Conservation (phyloP, 306 rosid genomes). For the Fagus sylvatica region DNA sequence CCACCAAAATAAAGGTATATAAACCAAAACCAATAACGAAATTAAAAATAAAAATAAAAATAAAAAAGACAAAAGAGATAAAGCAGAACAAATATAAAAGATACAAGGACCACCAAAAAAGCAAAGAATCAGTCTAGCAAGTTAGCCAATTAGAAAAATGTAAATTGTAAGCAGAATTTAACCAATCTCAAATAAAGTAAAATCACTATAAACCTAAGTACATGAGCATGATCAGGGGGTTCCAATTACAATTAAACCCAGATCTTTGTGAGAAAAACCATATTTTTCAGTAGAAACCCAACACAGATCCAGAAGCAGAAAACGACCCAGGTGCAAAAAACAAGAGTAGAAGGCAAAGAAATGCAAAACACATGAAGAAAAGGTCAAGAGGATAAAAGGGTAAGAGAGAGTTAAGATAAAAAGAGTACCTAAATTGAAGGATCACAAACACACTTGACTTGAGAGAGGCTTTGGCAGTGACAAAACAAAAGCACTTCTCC, state of each 20-base stretch:
- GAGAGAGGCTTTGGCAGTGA: conserved; percentile 39
- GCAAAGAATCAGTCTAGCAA: conserved; percentile 28
- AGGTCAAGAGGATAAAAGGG: conserved; percentile 40
- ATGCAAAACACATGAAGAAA: conserved; percentile 27
- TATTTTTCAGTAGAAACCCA: conserved; percentile 37
- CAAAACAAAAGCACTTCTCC: conserved; percentile 37
- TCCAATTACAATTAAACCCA: conserved; percentile 40
- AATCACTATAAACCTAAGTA: conserved; percentile 14
- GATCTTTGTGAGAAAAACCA: conserved; percentile 51
- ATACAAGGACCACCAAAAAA: conserved; percentile 20
- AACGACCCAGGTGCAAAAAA: conserved; percentile 51
- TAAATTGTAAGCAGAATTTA: conserved; percentile 25
- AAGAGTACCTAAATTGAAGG: conserved; percentile 57
- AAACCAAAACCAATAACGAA: not conserved
- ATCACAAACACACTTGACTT: conserved; percentile 28
- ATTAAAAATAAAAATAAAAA: not conserved
- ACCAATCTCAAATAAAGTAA: conserved; percentile 6
- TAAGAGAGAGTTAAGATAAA: conserved; percentile 43
- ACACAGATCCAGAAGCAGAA: conserved; percentile 58
- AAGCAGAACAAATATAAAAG: conserved; percentile 1
- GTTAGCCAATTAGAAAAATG: conserved; percentile 13
- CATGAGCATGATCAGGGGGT: conserved; percentile 26
- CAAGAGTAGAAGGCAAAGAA: conserved; percentile 20
- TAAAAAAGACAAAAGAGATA: not conserved
- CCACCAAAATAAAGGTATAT: not conserved